A percentile compares a stretch with the other conserved stretches of the same genome.
Conservation (phyloP, 805 yeast species). For the Yarrowia keelungensis region DNA sequence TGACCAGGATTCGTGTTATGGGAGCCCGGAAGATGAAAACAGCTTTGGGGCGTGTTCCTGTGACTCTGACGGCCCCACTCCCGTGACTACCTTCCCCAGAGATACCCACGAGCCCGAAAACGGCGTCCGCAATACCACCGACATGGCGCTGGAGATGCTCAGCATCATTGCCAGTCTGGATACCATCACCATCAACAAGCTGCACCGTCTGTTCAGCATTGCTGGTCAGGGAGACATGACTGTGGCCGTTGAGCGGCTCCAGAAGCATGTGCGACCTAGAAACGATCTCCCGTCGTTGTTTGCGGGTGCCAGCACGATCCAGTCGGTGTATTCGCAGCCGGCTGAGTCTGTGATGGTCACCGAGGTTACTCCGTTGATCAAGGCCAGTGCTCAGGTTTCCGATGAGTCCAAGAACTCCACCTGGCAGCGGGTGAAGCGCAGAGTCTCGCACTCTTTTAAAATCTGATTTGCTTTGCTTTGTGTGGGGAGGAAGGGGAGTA, state of each 20-base stretch:
- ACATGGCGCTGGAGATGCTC: constrained; percentile 23
- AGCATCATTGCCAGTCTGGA: constrained; percentile 25
- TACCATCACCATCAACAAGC: constrained; percentile 24
- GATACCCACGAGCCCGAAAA: constrained; percentile 1
- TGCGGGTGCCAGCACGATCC: not conserved
- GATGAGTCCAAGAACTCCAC: constrained; percentile 1
- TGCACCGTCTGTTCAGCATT: constrained; percentile 20
- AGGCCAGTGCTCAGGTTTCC: not conserved
- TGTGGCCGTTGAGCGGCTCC: constrained; percentile 12
- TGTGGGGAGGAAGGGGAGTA: not conserved
- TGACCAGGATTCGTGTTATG: not conserved
- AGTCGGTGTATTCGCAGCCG: constrained; percentile 13
- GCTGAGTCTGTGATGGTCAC: not conserved
- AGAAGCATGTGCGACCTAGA: not conserved
- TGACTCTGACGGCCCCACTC: not conserved
- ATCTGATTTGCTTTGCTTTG: constrained; percentile 21
- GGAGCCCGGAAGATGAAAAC: not conserved
- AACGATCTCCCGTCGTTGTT: constrained; percentile 9
- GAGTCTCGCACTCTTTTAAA: constrained; percentile 27
- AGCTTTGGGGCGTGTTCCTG: not conserved
- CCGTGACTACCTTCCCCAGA: constrained; percentile 27
- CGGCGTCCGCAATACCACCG: constrained; percentile 9
- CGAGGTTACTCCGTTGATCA: not conserved
- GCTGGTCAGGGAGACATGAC: constrained; percentile 24
- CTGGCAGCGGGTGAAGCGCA: constrained; percentile 18